phyloP scores from a whole-genome alignment of 495 filamentous ascomycete genomes.

The Daldinia vernicosa region DNA sequence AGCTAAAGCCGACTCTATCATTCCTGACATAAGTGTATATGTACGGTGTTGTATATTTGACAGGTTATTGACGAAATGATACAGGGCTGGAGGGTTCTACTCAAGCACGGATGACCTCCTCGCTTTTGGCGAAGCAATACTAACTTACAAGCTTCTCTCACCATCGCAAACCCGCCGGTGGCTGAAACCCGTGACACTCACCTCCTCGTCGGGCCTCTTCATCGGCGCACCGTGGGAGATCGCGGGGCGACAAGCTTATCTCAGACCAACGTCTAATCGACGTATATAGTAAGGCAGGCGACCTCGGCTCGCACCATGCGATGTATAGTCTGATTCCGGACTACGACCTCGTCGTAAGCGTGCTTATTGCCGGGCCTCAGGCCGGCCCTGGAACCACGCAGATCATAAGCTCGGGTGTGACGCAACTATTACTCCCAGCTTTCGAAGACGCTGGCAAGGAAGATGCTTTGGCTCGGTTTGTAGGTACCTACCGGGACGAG shows the following conservation, averaged over 20 bases:
- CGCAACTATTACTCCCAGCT: constrained; percentile 41
- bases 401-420: constrained; percentile 38
- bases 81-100: constrained; percentile 59
- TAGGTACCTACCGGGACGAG: constrained; percentile 50
- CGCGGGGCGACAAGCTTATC: constrained; percentile 41
- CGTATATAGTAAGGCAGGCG: constrained; percentile 65
- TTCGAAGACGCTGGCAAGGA: constrained; percentile 55
- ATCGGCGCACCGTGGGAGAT: constrained; percentile 69
- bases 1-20: not conserved
- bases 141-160: constrained; percentile 47
- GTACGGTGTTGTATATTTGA: not conserved
- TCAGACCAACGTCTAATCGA: constrained; percentile 50
- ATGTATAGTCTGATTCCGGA: constrained; percentile 61
- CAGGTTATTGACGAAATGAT: not conserved
- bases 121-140: constrained; percentile 56
- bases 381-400: constrained; percentile 43
- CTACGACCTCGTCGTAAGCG: constrained; percentile 60
- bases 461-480: constrained; percentile 49
- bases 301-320: constrained; percentile 56
- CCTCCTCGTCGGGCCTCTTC: constrained; percentile 49
- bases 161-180: constrained; percentile 59
- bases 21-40: not conserved
- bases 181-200: constrained; percentile 62
- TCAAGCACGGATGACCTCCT: constrained; percentile 58
- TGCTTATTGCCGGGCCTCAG: constrained; percentile 51